Evolutionary conservation across 2,329 filamentous ascomycete species (phyloP), one percentile per base, ranked within the genome.

Genomic region (Epichloe gansuensis): DNA sequence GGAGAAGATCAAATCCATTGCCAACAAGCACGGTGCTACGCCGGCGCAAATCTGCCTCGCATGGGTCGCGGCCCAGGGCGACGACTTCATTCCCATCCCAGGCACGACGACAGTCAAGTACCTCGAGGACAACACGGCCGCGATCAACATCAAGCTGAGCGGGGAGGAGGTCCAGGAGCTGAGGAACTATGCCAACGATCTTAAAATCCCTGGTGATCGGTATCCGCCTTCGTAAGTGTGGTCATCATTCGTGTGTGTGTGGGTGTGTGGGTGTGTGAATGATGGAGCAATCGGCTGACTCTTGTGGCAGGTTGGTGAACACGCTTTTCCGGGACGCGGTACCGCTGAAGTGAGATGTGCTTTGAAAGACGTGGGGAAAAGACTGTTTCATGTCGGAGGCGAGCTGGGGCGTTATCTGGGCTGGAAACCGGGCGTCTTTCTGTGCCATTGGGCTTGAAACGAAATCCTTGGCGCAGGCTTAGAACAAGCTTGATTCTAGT

Each of bases 11-110:
- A 61, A 65, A 3, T 66, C 60, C 5, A 59, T 83, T 5, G 79
- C 78, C 0, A 65, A 71, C 42, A 68, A 66, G 55, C 83, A 85
- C 64, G 72, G 61, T 5, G 71, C 69, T 45, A 81, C 81, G 0
- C 58, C 78, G 0, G 71, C 71, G 1, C 76, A 87, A 60, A 61
- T 87, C 35, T 75, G 78, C 1, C 67, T 85, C 31, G 81, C 81
- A 0, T 86, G 82, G 81, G 58, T 85, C 52, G 58, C 82, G 56
- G 74, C 74, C 4, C 80, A 84, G 58, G 78, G 77, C 0, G 70
- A 75, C 2, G 76, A 82, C 57, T 69, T 85, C 48, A 74, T 81
- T 58, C 78, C 82, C 0, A 85, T 77, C 49, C 74, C 72, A 0
- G 75, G 74, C 2, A 77, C 74, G 0, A 75, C 71, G 61, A 72